These are phyloP conservation scores for Mortierella polycephala DNA, from an alignment of 371 early-diverging fungal genomes.

Conservation along the genomic window DNA sequence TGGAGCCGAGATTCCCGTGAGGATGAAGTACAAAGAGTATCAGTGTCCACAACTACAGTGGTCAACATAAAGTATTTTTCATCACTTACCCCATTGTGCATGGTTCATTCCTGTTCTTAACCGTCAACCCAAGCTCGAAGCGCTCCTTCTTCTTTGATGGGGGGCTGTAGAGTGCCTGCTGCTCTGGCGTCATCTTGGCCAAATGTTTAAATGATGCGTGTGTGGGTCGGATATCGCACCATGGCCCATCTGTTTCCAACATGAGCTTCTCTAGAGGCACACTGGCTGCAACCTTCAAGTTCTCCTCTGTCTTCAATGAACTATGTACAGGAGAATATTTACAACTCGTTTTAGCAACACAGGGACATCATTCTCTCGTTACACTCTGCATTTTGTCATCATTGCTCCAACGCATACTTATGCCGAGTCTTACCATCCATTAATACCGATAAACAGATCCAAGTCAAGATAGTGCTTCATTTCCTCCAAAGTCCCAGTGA, in stretches of 20 bases:
- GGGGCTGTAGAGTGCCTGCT: conserved; percentile 57
- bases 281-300: conserved; percentile 78
- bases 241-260: conserved; percentile 97
- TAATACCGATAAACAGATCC: conserved; percentile 96
- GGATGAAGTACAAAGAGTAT: no score
- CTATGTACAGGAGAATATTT: conserved; percentile 13
- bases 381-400: background rate
- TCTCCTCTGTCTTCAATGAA: conserved; percentile 91
- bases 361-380: background rate
- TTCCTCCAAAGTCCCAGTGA: conserved; percentile 88
- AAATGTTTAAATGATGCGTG: conserved; percentile 83
- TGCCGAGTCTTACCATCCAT: conserved; percentile 79
- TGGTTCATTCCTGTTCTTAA: conserved; percentile 92
- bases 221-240: conserved; percentile 94
- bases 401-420: no score
- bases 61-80: background rate
- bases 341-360: background rate
- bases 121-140: conserved; percentile 75
- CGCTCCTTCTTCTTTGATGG: conserved; percentile 74
- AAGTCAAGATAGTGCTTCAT: conserved; percentile 74
- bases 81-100: conserved; percentile 72
- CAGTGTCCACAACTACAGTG: no score
- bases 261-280: conserved; percentile 89
- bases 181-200: conserved; percentile 45
- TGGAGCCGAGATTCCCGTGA: no score